Base-by-base conservation (phyloP, 306 rosid genomes). In the Pachyrhizus erosus region DNA sequence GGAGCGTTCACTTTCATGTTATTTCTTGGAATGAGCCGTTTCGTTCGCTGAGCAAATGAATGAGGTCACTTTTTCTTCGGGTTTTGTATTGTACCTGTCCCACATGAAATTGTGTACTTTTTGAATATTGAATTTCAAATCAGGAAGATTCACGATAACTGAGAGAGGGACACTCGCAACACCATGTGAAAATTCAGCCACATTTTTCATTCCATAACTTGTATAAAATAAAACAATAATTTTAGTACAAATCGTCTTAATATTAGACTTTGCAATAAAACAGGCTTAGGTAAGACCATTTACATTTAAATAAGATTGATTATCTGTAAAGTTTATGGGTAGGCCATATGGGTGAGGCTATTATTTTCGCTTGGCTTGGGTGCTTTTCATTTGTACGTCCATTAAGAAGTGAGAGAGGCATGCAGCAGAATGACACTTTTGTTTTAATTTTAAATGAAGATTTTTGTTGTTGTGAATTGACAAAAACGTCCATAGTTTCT, bases 111-210 rank as follows among this genome's bases (percentile, higher is more conserved):
- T 14, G 61, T 9, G 60, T 42, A 3, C 77, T 77, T 77, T 77
- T 33, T 66, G 80, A 82, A 82, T 81, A 79, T 78, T 73, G 0
- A 18, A 54, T 29, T 73, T 82, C 84, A 55, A 86, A 77, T 81
- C 86, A 73, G 0, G 46, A 78, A 86, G 70, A 86, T 86, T 78
- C 89, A 26, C 33, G 6, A 71, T 49, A 78, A 67, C 34, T 46
- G 23, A 73, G 10, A 64, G 5, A 46, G 43, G 0, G 7, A 33
- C 33, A 54, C 17, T 15, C 2, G 27, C 69, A 52, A n/a, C 24
- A 37, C 54, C 78, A 21, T 18, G 27, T 61, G 12, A 62, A 27
- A 43, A 40, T 80, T 70, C 49, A 45, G 39, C 1, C 20, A 45
- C 60, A 15, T 14, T 45, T 49, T 31, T 15, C 76, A 14, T 8